Base-by-base conservation (phyloP, 2,329 filamentous ascomycete genomes). In the Ascochyta lentis region DNA sequence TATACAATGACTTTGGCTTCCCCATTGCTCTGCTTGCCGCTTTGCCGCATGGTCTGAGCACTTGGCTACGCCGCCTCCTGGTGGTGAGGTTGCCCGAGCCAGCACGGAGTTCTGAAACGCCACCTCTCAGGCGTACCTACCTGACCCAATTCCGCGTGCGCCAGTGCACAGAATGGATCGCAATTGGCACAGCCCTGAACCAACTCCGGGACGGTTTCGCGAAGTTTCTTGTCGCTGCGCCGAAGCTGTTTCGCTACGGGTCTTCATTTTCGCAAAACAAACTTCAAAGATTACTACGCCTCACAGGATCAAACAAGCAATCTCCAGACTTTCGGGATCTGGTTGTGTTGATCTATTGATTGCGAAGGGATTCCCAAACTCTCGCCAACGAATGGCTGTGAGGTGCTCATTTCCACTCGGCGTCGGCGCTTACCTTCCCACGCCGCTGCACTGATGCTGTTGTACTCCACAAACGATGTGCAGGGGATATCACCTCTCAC, bases 261-360 rank as follows among this genome's bases (percentile, higher is more conserved):
- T 19, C 47, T 26, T 24, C 31, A 43, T 15, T 22, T 26, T 47
- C 33, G 42, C 47, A 43, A 33, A 34, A 51, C 22, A 24, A 38
- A 13, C 15, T 22, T 29, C 31, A 29, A 46, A 0, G 22, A 13
- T 16, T 13, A 10, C 37, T 15, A 29, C 27, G 26, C 42, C 15
- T 19, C 9, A 48, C 31, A 51, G 47, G 47, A 43, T 56, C 48
- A 56, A 56, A 51, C 41, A 29, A 15, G 29, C 13, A 56, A 47
- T 51, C 31, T 56, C 37, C 38, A 43, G 42, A 40, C 13, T 35
- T 23, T 43, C 47, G 42, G 42, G 33, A 39, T 27, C 9, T 10
- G 10, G 1, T n/a, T 15, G 19, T 37, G 23, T 31, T 50, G 35
- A 15, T 19, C 5, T 31, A 9, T 16, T 9, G 12, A 31, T 33